Evolutionary conservation across 345 rosid species (phyloP), one percentile per base, ranked within the genome.

Genomic region (Bretschneidera sinensis): DNA sequence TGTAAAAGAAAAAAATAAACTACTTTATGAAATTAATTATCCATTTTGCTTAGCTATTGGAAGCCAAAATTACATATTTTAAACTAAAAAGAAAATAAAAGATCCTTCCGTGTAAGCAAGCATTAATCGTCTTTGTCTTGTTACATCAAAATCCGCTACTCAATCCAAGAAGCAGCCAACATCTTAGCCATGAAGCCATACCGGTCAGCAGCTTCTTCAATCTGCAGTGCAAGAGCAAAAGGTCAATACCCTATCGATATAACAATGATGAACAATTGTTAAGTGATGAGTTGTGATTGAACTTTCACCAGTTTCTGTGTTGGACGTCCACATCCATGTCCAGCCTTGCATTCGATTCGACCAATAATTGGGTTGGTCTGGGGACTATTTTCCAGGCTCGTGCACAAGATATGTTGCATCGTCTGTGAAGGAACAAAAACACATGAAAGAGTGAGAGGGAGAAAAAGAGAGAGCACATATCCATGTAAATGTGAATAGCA

Each of bases 311-410:
- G 66, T 71, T 94, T 94, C 73, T 88, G 72, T 0, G 96, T 94
- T 31, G 96, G 92, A 49, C 86, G 96, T 47, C 97, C 97, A 0
- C 86, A 91, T 34, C 99, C 99, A 74, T 90, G 96, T 61, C 97
- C 99, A 4, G 95, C 95, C 71, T 94, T 90, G 20, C 87, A 78
- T 61, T 94, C 99, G 7, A 94, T 90, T 25, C 88, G 90, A 55
- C 90, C 95, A 13, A 94, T 75, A 9, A 94, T 73, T 6, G 95
- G 97, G 68, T 90, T 94, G 51, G 84, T 90, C 76, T 94, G 97
- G 5, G 83, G 96, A 72, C 88, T 86, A 17, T 79, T 82, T 69
- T 87, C 84, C 76, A 86, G 57, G 77, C 96, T 83, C 17, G 85
- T 77, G 77, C 83, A 59, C 51, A 92, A 61, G 48, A 80, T 81